These are phyloP conservation scores for Boletellus deceptivus DNA, from an alignment of 1,284 basidiomycete species.

Conservation along the genomic window DNA sequence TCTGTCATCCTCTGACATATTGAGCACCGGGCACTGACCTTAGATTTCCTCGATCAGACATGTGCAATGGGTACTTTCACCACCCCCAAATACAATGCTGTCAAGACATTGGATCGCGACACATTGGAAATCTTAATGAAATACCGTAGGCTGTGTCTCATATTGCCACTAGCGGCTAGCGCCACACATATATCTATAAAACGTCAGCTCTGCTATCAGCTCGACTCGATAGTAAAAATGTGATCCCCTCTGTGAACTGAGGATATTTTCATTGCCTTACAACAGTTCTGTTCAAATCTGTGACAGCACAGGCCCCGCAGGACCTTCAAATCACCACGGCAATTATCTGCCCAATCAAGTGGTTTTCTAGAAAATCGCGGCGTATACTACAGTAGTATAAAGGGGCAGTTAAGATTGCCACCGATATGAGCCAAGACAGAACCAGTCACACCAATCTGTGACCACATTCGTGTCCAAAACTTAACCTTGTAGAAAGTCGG, in stretches of 20 bases:
- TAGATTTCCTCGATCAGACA: neutral
- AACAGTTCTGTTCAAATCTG: too few relatives aligned
- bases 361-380: neutral
- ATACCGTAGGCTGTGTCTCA: conserved; percentile 7
- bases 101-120: conserved; percentile 9
- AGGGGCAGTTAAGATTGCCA: too few relatives aligned
- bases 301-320: too few relatives aligned
- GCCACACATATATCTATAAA: neutral
- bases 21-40: neutral
- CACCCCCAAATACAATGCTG: neutral
- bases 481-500: neutral
- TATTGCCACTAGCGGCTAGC: neutral
- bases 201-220: too few relatives aligned
- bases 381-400: too few relatives aligned
- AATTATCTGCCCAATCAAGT: neutral
- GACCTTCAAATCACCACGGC: too few relatives aligned
- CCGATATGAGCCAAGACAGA: too few relatives aligned
- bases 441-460: neutral
- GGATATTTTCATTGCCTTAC: too few relatives aligned
- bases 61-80: neutral
- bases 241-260: too few relatives aligned
- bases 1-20: neutral
- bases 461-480: neutral
- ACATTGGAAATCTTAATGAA: neutral
- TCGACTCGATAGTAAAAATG: too few relatives aligned